Percentiles rank a stretch among this genome's conserved stretches.
phyloP scores from a whole-genome alignment of 208 protist genomes.

The Lotmaria passim region DNA sequence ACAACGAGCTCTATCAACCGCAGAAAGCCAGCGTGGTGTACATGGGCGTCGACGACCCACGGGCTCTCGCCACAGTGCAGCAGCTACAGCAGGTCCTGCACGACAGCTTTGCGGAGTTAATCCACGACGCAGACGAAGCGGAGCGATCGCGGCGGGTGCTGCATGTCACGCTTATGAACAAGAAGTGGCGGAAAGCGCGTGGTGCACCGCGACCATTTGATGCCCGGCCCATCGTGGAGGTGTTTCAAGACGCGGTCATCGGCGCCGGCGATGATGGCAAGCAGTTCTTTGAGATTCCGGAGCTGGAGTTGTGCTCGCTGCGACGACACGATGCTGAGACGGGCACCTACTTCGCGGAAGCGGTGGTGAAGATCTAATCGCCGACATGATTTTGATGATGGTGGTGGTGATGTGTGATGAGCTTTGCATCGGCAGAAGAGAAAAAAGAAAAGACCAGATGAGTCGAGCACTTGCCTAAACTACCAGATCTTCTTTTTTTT shows the following conservation, averaged over 20 bases:
- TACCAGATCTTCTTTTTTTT: too few relatives aligned
- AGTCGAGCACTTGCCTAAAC: too few relatives aligned
- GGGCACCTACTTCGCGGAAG: slow-evolving; percentile 39
- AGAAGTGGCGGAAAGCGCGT: slow-evolving; percentile 59
- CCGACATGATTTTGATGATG: too few relatives aligned
- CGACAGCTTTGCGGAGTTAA: slow-evolving; percentile 62
- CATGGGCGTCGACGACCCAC: slow-evolving; percentile 63
- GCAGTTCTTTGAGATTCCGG: slow-evolving; percentile 29
- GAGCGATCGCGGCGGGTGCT: slow-evolving; percentile 40
- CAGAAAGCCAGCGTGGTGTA: slow-evolving; percentile 75
- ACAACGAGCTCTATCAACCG: slow-evolving; percentile 29
- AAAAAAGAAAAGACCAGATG: too few relatives aligned
- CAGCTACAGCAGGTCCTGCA: slow-evolving; percentile 55
- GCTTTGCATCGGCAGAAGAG: neutral
- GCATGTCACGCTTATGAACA: slow-evolving; percentile 86
- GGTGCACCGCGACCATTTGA: slow-evolving; percentile 39
- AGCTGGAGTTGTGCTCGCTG: slow-evolving; percentile 46
- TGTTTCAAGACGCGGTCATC: slow-evolving; percentile 28
- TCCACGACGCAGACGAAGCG: slow-evolving; percentile 41
- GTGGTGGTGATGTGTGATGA: too few relatives aligned
- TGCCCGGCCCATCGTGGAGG: slow-evolving; percentile 39
- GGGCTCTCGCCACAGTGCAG: slow-evolving; percentile 31
- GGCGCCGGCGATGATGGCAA: slow-evolving; percentile 26
- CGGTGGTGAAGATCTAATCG: slow-evolving; percentile 29
- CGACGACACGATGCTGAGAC: slow-evolving; percentile 24